Percentiles rank a stretch among this genome's conserved stretches.
Evolutionary conservation across 805 yeast genomes (phyloP).

Genomic region (Danielia reshetovae): DNA sequence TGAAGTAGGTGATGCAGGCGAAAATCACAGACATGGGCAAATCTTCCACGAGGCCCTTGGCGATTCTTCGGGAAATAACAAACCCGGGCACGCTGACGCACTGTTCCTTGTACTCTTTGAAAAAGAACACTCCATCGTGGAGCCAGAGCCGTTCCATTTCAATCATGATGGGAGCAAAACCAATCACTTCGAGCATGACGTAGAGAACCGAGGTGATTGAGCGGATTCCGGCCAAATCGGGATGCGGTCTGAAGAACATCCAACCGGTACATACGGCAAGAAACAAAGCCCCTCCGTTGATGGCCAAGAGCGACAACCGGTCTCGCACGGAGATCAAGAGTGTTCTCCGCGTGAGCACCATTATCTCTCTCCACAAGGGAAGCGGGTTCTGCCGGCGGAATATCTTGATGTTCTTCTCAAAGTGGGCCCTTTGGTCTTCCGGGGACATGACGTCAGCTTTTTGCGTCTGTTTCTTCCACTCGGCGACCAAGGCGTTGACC

Average conservation of each 20-base stretch:
- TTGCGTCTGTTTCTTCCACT: conserved; percentile 7
- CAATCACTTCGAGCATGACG: conserved; percentile 36
- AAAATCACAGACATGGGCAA: conserved; percentile 56
- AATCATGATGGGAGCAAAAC: conserved; percentile 37
- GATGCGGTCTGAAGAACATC: conserved; percentile 66
- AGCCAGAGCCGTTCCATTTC: conserved; percentile 39
- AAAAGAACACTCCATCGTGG: conserved; percentile 33
- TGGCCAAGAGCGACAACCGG: conserved; percentile 26
- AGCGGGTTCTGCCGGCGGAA: conserved; percentile 20
- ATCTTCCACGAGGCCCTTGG: conserved; percentile 68
- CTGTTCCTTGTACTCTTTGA: conserved; percentile 66
- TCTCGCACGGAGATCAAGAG: conserved; percentile 33
- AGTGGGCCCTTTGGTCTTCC: conserved; percentile 14
- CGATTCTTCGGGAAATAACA: conserved; percentile 58
- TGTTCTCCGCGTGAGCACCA: conserved; percentile 33
- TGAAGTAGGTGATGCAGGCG: conserved; percentile 63
- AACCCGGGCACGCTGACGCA: conserved; percentile 67
- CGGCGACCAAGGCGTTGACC: conserved; percentile 8
- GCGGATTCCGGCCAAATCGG: conserved; percentile 60
- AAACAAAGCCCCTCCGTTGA: conserved; percentile 39
- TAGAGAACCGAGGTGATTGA: conserved; percentile 42
- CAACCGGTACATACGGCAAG: conserved; percentile 69
- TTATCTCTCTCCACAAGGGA: conserved; percentile 26
- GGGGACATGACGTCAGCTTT: background rate
- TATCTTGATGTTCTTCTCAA: conserved; percentile 15